These are phyloP conservation scores for slime mould (Dictyostelium discoideum) DNA, from an alignment of 78 protist genomes.

Conservation along the genomic window dicty_2.7 NC_007088.5:5093001-5093500, in stretches of 20 bases:
- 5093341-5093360: slow-evolving; percentile 75
- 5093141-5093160: slow-evolving; percentile 61
- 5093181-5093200: slow-evolving; percentile 1
- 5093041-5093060: no score
- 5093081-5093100: background rate
- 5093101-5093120: slow-evolving; percentile 42
- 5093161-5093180: slow-evolving; percentile 26
- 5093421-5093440: slow-evolving; percentile 56
- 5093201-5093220: slow-evolving; percentile 20
- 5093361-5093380: slow-evolving; percentile 62
- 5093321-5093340: slow-evolving; percentile 82
- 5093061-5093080: background rate
- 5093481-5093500: background rate
- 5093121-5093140: slow-evolving; percentile 67
- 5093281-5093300: slow-evolving; percentile 60
- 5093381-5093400: slow-evolving; percentile 8
- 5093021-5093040: no score
- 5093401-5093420: slow-evolving; percentile 36
- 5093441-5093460: slow-evolving; percentile 71
- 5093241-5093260: slow-evolving; percentile 39
- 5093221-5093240: slow-evolving; percentile 66
- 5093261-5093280: slow-evolving; percentile 63
- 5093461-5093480: slow-evolving; percentile 47
- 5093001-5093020: no score
- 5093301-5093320: slow-evolving; percentile 66